Evolutionary conservation across 371 early-diverging fungal species (phyloP), one percentile per base, ranked within the genome.

Genomic region (Batrachochytrium dendrobatidis): DNA sequence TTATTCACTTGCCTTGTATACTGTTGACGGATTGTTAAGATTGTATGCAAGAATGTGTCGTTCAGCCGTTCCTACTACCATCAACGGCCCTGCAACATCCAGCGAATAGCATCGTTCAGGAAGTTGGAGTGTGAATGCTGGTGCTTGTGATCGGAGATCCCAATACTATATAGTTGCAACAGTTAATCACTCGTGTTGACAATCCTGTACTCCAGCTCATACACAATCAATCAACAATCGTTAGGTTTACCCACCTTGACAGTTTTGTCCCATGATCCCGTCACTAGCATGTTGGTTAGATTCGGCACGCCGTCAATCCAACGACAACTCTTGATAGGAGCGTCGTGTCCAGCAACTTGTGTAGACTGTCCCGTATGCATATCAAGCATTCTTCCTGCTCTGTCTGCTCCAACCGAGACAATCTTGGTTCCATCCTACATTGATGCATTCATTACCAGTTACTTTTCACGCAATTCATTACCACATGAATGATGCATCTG

Each of bases 251-350:
- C 15, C 60, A 82, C 82, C 70, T 83, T 88, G 61, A 93, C 59
- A n/a, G 88, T 92, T 68, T 95, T 95, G 73, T 98, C 99, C 96
- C 99, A 99, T 57, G 90, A 83, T 17, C 90, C 98, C 1, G 94
- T 95, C 4, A 90, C 91, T 2, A 94, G 55, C 49, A 89, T 81
- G 32, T 79, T 76, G 35, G 58, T 35, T 44, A 65, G 56, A 29
- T 61, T 58, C 10, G 49, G 56, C 3, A 54, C 33, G 17, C 77
- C 84, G 59, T 92, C 89, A 15, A 90, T 76, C 65, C 83, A 91
- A 54, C 80, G 74, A 43, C 83, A 73, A 60, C 83, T 79, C 66
- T 84, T 84, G 62, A 94, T 88, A 31, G 91, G 78, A 10, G 77
- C 89, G 53, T 87, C 89, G 65, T 94, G 94, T 59, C 81, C 82